phyloP scores from a whole-genome alignment of 2,329 filamentous ascomycete species.

The Botrytis elliptica region DNA sequence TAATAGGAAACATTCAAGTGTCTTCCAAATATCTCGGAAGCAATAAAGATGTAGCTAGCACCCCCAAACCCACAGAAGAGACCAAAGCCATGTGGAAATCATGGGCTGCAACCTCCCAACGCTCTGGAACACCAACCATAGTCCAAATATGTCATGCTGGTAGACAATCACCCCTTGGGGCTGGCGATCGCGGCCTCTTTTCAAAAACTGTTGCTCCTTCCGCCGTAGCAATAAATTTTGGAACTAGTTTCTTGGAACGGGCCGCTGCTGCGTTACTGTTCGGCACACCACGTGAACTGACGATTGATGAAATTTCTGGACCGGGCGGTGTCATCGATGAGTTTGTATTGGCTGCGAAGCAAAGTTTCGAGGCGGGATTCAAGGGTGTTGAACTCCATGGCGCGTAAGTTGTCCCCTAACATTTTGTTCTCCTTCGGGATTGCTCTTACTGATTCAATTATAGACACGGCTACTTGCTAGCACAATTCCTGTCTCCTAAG shows the following conservation, averaged over 20 bases:
- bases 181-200: conserved; percentile 42
- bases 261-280: conserved; percentile 42
- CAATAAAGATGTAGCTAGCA: conserved; percentile 9
- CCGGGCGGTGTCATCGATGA: conserved; percentile 33
- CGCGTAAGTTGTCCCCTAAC: conserved; percentile 16
- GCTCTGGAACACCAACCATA: conserved; percentile 42
- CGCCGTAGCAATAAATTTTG: conserved; percentile 46
- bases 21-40: conserved; percentile 8
- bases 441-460: conserved; percentile 34
- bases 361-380: conserved; percentile 51
- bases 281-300: conserved; percentile 58
- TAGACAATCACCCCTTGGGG: conserved; percentile 44
- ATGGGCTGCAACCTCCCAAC: conserved; percentile 40
- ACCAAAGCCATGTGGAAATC: conserved; percentile 42
- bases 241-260: conserved; percentile 41
- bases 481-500: conserved; percentile 65
- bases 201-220: conserved; percentile 47
- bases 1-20: conserved; percentile 15
- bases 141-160: conserved; percentile 51
- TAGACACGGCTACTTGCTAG: conserved; percentile 70
- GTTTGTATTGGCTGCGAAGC: conserved; percentile 53
- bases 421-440: conserved; percentile 41
- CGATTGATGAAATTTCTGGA: conserved; percentile 52
- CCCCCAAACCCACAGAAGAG: conserved; percentile 34
- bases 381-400: conserved; percentile 52